Evolutionary conservation across 169 alveolate genomes (phyloP), one percentile per base, ranked within the genome.

Genomic region (Amoebophrya sp.): DNA sequence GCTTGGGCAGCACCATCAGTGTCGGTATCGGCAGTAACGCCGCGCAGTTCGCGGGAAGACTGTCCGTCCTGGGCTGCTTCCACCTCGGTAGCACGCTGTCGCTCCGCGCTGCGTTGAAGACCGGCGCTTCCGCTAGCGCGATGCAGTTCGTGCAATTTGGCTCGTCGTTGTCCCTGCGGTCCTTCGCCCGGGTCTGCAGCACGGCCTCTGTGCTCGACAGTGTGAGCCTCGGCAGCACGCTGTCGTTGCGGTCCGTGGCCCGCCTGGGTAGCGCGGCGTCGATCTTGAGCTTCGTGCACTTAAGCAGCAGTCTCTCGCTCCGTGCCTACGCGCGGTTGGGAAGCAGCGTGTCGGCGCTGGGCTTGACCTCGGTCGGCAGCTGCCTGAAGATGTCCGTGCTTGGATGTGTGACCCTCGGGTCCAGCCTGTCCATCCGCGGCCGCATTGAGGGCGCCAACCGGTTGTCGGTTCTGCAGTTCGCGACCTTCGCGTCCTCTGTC

Each of bases 1-100:
- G 41, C 40, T 23, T 77, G 41, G 90, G 90, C 90, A 32, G 90
- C 90, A 32, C 90, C 47, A n/a, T n/a, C n/a, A n/a, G n/a, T n/a
- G n/a, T n/a, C n/a, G n/a, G n/a, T 41, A 12, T 41, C 54, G 54
- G 54, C 54, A n/a, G n/a, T n/a, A n/a, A n/a, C n/a, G n/a, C n/a
- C n/a, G n/a, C n/a, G n/a, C n/a, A n/a, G n/a, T n/a, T n/a, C n/a
- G n/a, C n/a, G n/a, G n/a, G n/a, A n/a, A n/a, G n/a, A n/a, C 40
- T 77, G 90, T 77, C 90, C 23, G 90, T 77, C 40, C 33, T 33
- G 40, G 10, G 41, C 39, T 18, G 10, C 40, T 23, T n/a, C 90
- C 90, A 40, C 40, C 23, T 77, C 35, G 90, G 90, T 10, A 32
- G 90, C 40, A 18, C 90, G 47, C 33, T 77, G 18, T 77, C 90